A percentile compares a stretch with the other conserved stretches of the same genome.
phyloP scores from a whole-genome alignment of 2,329 filamentous ascomycete species.

The Diaporthe citriasiana region DNA sequence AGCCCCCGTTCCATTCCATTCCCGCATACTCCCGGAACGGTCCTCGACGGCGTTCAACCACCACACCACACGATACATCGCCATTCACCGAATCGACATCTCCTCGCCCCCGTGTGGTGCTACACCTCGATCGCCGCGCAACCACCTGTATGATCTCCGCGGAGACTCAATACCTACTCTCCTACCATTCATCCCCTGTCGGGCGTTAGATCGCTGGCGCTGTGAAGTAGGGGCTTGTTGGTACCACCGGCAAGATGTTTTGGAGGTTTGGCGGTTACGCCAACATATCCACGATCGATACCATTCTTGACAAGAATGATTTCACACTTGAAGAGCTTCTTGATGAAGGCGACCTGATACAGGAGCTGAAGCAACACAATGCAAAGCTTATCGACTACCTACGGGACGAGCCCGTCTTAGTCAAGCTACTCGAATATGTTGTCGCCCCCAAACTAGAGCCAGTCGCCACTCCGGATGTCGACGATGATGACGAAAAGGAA shows the following conservation, averaged over 20 bases:
- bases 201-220: constrained; percentile 45
- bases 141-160: constrained; percentile 39
- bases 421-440: constrained; percentile 91
- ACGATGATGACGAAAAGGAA: constrained; percentile 62
- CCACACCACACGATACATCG: constrained; percentile 12
- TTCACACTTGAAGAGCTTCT: constrained; percentile 96
- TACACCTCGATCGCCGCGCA: constrained; percentile 10
- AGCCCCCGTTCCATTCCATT: constrained; percentile 3
- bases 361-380: constrained; percentile 98
- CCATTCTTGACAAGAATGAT: constrained; percentile 95
- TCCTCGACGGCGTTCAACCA: neutral
- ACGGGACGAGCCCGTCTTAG: constrained; percentile 86
- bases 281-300: constrained; percentile 96
- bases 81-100: constrained; percentile 18
- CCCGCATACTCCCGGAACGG: constrained; percentile 13
- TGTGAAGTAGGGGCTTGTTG: constrained; percentile 46
- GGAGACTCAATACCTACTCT: constrained; percentile 24
- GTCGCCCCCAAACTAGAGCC: constrained; percentile 80
- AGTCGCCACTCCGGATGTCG: constrained; percentile 65
- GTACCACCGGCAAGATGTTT: constrained; percentile 82
- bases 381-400: constrained; percentile 97
- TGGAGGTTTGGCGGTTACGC: constrained; percentile 99
- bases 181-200: constrained; percentile 35
- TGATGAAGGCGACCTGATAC: constrained; percentile 95
- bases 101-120: neutral